Evolutionary conservation across 2,329 filamentous ascomycete species (phyloP), one percentile per base, ranked within the genome.

Genomic region (Verticillium tricorpus): DNA sequence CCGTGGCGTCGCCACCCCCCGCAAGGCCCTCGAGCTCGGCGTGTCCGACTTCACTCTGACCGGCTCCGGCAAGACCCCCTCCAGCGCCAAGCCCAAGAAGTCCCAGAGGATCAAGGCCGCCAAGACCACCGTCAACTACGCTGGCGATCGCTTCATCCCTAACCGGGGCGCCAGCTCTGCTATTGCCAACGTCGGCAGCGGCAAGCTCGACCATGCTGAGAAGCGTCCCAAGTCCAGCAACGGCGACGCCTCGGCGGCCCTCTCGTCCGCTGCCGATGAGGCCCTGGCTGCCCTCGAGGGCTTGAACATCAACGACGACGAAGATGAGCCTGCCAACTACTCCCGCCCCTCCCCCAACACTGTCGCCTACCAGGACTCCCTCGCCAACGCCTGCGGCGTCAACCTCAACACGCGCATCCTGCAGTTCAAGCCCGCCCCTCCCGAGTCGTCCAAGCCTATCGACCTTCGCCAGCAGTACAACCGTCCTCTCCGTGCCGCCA

Each of bases 401-500:
- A 94, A 88, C 72, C 85, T 96, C 65, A 96, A 93, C 82, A 96
- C 93, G 61, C 91, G 95, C 65, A 99, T 99, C 70, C 89, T 99
- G 59, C 91, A 95, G 63, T 99, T 97, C 85, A 99, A 99, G 88
- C 95, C 95, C 60, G 93, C 94, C 2, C 87, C 95, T n/a, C 95
- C 95, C 4, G 95, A 98, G 80, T 98, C 95, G 7, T 97, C 93
- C 37, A 97, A 97, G 84, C 95, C 95, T 39, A 97, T 99, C 73
- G 95, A 99, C 74, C 89, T 99, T 65, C 90, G 95, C 63, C 92
- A 95, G 65, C 95, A 99, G 76, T 99, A 99, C 85, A 99, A 98
- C 83, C 89, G 95, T 64, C 95, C 95, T 39, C 84, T 99, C 65
- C 97, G 92, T 83, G 82, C 91, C 22, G 83, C 89, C 65, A 88